Base-by-base conservation (phyloP, 345 rosid species). In the Angophora floribunda region DNA sequence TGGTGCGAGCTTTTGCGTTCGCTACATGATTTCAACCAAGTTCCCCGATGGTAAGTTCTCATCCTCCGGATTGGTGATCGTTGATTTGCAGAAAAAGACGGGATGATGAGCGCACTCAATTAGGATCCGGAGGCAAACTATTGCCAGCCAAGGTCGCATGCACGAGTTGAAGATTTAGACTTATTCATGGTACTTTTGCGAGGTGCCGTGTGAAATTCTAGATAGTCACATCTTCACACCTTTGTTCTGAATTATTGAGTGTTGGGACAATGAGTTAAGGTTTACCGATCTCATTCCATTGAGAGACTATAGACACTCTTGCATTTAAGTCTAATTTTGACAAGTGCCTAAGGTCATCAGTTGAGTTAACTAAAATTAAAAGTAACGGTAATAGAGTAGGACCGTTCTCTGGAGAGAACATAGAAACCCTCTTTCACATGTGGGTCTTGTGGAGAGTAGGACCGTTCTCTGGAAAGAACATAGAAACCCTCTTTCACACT, bases 211-310 rank as follows among this genome's bases (percentile, higher is more conserved):
- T 7, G 9, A 7, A 36, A 2, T 1, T 32, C 22, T 7, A 32
- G 9, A 67, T 67, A 67, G 19, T 15, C 15, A 0, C 1, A 16
- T 67, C 22, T 67, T 19, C 41, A 15, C 22, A 5, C 1, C 0
- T 4, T 0, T 30, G 21, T 67, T 21, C 1, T 26, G 3, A 30
- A 32, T 67, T 9, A 1, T 67, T 32, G 6, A 30, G 44, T 16
- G 6, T 30, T 1, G 16, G 3, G 15, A 67, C 1, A 65, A 65
- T 65, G 4, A 13, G 14, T 67, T 67, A 15, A 30, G 45, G 3
- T 7, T 0, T 2, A 11, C 7, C 6, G 1, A 16, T 15, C 41
- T 36, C 1, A 6, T 67, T 16, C 22, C 16, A 30, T 32, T 17
- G 1, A 67, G 45, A 67, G 79, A 32, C 32, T 30, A 67, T 16